Base-by-base conservation (phyloP, 139 green algal genomes). In the Picochlorum sp. region DNA sequence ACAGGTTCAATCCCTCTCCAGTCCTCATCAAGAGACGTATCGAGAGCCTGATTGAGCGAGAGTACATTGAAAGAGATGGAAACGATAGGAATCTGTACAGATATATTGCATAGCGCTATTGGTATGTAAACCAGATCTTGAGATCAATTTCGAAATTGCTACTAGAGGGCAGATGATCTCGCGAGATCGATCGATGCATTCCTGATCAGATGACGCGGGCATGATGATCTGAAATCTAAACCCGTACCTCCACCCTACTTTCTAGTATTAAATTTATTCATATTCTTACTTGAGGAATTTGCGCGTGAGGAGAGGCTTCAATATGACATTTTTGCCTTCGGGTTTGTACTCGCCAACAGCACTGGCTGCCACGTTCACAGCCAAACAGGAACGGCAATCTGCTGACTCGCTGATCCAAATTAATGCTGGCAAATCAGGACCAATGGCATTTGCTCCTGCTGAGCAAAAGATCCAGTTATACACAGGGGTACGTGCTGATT, bases 1-100 rank as follows among this genome's bases (percentile, higher is more conserved):
- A 72, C 37, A 84, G 92, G 57, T 99, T 98, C 78, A 60, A 95
- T 58, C 88, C 92, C 59, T 89, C 90, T 71, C 88, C 89, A 15
- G 54, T 59, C 49, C 79, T 95, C 30, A 95, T 98, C 74, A 99
- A 99, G 82, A 96, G 97, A 82, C 84, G 92, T 57, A 97, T 99
- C 26, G 94, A 99, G 82, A 89, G 70, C 57, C 80, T 99, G 23
- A 97, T 99, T 57, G 94, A 99, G 80, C 68, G 90, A 16, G 94
- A 99, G 69, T 99, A 96, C 66, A 66, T 99, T 28, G 89, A 96
- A 66, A 73, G 92, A 2, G 94, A 99, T 74, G 58, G 66, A n/a
- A 80, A 75, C 11, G 91, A 99, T 77, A 74, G 92, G 32, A 91
- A 84, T 70, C 63, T 96, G 51, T 98, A 97, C 68, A 70, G 83